Conservation (phyloP, 1,284 basidiomycete genomes). For the Heterobasidion occidentale region DNA sequence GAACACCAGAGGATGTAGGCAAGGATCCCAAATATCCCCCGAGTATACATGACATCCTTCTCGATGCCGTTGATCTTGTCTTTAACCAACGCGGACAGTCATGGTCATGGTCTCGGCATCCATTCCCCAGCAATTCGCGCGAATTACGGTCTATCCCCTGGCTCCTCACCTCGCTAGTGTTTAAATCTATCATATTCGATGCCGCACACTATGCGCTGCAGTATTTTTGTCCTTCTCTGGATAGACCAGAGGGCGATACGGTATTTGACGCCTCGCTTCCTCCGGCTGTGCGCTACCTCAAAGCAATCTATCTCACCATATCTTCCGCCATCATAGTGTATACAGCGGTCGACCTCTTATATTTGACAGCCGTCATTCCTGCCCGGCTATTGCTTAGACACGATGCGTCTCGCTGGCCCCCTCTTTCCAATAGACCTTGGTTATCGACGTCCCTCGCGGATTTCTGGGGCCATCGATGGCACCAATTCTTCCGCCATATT, state of each 20-base stretch:
- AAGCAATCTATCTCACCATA: conserved; percentile 32
- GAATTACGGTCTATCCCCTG: conserved; percentile 1
- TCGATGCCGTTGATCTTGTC: conserved; percentile 7
- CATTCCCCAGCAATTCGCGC: conserved; percentile 1
- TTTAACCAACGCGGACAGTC: conserved; percentile 10
- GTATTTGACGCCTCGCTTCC: conserved; percentile 42
- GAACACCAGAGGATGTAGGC: not conserved
- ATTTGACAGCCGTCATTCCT: conserved; percentile 34
- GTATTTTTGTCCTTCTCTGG: conserved; percentile 17
- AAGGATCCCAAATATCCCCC: not conserved
- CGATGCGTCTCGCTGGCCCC: conserved; percentile 30
- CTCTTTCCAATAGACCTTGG: conserved; percentile 33
- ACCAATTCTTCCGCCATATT: conserved; percentile 30
- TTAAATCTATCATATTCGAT: conserved; percentile 6
- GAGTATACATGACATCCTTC: not conserved
- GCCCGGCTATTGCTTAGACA: conserved; percentile 31
- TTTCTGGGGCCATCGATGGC: conserved; percentile 40
- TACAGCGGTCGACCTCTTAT: conserved; percentile 31
- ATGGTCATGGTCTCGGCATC: conserved; percentile 9
- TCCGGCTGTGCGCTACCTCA: conserved; percentile 32
- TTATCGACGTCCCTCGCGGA: conserved; percentile 27
- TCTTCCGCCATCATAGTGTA: conserved; percentile 34
- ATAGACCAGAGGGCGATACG: conserved; percentile 32
- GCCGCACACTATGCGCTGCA: conserved; percentile 4
- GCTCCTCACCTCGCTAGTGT: conserved; percentile 2